Conservation (phyloP, 345 rosid species). For the Pistacia integerrima region DNA sequence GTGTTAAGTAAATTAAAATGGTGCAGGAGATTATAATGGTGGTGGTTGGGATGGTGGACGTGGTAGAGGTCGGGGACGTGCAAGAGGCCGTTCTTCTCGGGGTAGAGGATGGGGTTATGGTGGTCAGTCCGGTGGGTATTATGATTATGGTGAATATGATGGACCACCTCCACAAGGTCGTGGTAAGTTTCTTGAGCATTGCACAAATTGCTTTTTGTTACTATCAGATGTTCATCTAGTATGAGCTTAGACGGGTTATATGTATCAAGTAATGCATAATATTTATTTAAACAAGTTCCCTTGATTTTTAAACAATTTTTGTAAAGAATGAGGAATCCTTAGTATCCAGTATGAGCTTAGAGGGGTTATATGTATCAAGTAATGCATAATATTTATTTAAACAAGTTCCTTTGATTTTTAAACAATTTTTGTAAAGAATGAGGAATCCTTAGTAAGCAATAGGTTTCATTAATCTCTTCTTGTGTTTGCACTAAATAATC, state of each 20-base stretch:
- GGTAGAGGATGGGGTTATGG: constrained; percentile 37
- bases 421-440: not conserved
- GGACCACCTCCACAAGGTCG: constrained; percentile 25
- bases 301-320: too few relatives aligned
- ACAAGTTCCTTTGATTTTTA: not conserved
- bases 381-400: constrained; percentile 8
- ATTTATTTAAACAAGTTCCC: too few relatives aligned
- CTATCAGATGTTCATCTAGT: too few relatives aligned
- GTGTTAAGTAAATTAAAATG: constrained; percentile 26
- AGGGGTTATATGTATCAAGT: not conserved
- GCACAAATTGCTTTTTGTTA: not conserved
- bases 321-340: too few relatives aligned
- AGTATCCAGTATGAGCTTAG: not conserved
- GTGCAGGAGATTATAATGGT: constrained; percentile 24
- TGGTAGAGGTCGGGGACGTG: constrained; percentile 34
- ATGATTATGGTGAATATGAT: constrained; percentile 29
- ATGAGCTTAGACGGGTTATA: not conserved
- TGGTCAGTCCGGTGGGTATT: constrained; percentile 31
- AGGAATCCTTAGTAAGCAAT: not conserved
- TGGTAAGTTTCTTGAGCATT: constrained; percentile 30
- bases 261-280: too few relatives aligned
- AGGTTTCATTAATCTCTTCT: not conserved
- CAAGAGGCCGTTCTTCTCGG: constrained; percentile 28
- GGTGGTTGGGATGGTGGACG: constrained; percentile 36
- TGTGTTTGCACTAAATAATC: not conserved